Evolutionary conservation across 2,329 filamentous ascomycete species (phyloP), one percentile per base, ranked within the genome.

Genomic region (Leptographium radiaticola): DNA sequence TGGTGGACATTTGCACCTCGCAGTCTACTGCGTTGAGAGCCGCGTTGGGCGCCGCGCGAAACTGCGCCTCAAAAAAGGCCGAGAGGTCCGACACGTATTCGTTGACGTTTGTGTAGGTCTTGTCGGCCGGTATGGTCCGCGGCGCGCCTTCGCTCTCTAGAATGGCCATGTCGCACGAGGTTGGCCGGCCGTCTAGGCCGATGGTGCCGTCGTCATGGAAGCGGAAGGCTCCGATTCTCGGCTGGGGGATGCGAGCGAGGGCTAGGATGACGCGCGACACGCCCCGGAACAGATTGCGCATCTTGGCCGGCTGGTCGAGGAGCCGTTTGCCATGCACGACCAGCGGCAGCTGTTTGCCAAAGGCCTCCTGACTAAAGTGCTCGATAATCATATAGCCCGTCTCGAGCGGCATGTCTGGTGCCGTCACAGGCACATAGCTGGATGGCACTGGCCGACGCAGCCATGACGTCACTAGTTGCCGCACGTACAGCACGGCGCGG

Each of bases 81-180:
- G 65, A 45, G 54, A 64, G 44, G 46, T 65, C 63, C 4, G 60
- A 42, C 5, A 60, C 59, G 47, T 57, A 66, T 31, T 58, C 55
- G 46, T 67, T 67, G 33, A 55, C 62, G 51, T 59, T 61, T 31
- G 54, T 57, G 53, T 67, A 69, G 16, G 64, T 68, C 20, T 66
- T 56, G 47, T 60, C 60, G 31, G 39, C 59, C 33, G 54, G 50
- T 30, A 68, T 66, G 13, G 54, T 59, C 56, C 64, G 62, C 18
- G 53, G 56, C 11, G 64, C 59, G 44, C 64, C 64, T 10, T 63
- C 53, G 55, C 66, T 67, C 16, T 65, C 67, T 16, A 66, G 56
- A 7, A 65, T 63, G 13, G 62, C 54, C 11, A 60, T 56, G 18
- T 57, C 55, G 57, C 57, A 63, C 52, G 56, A 13, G 2, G 53